phyloP scores from a whole-genome alignment of 352 stramenopile genomes.

The Pythium utonaiense region DNA sequence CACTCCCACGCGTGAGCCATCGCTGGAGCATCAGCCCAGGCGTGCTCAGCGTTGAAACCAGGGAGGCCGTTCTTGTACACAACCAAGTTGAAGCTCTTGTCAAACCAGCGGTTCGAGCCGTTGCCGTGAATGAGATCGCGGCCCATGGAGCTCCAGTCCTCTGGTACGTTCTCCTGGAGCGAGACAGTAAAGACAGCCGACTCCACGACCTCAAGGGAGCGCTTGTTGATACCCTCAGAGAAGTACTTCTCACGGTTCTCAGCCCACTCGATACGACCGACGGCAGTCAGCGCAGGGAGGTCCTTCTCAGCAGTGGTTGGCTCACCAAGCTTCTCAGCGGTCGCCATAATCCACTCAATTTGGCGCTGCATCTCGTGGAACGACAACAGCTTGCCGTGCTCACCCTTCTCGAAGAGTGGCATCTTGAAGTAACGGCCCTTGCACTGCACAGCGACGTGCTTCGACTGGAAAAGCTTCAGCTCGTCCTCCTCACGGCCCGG shows the following conservation, averaged over 20 bases:
- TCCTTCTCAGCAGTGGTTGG: conserved; percentile 41
- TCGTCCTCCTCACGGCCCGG: conserved; percentile 82
- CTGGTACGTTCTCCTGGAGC: conserved; percentile 58
- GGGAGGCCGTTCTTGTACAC: conserved; percentile 93
- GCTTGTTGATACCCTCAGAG: conserved; percentile 83
- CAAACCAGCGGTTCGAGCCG: conserved; percentile 95
- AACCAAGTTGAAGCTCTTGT: conserved; percentile 97
- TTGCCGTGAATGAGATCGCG: conserved; percentile 80
- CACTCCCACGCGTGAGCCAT: conserved; percentile 86
- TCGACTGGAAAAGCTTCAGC: conserved; percentile 74
- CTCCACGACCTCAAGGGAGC: conserved; percentile 75
- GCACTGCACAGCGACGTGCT: conserved; percentile 87
- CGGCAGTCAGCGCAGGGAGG: conserved; percentile 77
- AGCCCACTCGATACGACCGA: conserved; percentile 83
- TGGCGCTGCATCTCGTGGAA: conserved; percentile 78
- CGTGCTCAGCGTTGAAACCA: conserved; percentile 94
- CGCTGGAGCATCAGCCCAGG: conserved; percentile 88
- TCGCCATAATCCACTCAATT: conserved; percentile 66
- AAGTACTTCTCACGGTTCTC: conserved; percentile 88
- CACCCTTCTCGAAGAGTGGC: conserved; percentile 77
- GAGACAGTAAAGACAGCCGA: conserved; percentile 76
- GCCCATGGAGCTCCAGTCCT: conserved; percentile 64
- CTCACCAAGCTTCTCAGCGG: conserved; percentile 33
- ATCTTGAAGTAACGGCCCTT: conserved; percentile 88
- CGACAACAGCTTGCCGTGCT: conserved; percentile 67